Conservation (phyloP, 257 asterid species). For the Solanum piurae region DNA sequence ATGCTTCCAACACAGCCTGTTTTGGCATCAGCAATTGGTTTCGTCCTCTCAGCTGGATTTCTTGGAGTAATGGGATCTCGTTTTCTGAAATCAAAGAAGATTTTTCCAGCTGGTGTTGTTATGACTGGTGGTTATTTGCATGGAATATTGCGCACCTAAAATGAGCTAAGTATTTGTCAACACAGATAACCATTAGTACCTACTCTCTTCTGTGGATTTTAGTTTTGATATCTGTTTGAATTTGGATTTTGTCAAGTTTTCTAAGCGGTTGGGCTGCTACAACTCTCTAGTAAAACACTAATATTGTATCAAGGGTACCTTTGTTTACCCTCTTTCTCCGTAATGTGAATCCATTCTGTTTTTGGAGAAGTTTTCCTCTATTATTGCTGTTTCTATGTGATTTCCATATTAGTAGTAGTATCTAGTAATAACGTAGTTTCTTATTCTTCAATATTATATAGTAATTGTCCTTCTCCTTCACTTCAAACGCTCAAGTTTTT, state of each 20-base stretch:
- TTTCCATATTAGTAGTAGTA: neutral
- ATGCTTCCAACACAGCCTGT: constrained; percentile 64
- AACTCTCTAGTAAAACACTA: neutral
- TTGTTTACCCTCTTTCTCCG: neutral
- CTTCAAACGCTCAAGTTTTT: too few relatives aligned
- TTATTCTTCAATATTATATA: neutral
- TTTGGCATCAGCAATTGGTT: constrained; percentile 67
- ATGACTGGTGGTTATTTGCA: constrained; percentile 90
- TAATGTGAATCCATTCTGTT: neutral
- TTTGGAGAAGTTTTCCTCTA: neutral
- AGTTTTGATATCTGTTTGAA: neutral
- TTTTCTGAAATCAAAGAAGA: constrained; percentile 65
- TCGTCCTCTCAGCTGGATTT: constrained; percentile 53
- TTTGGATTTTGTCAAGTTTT: neutral
- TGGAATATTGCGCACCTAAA: constrained; percentile 50
- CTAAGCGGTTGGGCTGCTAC: neutral
- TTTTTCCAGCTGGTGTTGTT: constrained; percentile 84
- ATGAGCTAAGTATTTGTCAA: neutral
- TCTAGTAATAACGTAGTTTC: neutral
- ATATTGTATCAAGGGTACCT: neutral
- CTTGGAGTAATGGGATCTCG: constrained; percentile 85
- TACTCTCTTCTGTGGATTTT: neutral
- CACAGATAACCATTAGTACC: neutral
- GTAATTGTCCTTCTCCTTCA: too few relatives aligned
- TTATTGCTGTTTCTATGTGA: neutral